Conservation (phyloP, 441 rosid genomes). For the Hura crepitans region DNA sequence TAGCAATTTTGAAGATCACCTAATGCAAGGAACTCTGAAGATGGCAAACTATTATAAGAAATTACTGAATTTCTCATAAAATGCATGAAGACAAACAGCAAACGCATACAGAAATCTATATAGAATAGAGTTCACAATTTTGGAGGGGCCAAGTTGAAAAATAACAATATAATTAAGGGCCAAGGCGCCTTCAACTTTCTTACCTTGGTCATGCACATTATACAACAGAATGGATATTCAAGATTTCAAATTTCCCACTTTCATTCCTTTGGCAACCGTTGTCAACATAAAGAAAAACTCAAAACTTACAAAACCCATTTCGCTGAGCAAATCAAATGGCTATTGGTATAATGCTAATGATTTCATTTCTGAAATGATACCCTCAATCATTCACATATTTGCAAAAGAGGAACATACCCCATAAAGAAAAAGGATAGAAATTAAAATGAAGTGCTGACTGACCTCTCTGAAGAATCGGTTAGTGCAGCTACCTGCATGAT, state of each 20-base stretch:
- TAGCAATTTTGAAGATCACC: too few species aligned
- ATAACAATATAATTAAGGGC: too few species aligned
- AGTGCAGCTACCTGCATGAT: slow-evolving; percentile 20
- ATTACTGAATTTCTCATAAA: too few species aligned
- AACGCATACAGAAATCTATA: too few species aligned
- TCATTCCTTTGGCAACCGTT: not conserved
- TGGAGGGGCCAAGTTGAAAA: too few species aligned
- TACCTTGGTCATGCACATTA: too few species aligned
- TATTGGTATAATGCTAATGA: not conserved
- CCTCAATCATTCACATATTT: slow-evolving; percentile 35
- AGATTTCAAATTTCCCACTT: not conserved
- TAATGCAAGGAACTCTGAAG: too few species aligned
- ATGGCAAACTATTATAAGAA: too few species aligned
- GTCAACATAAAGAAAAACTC: not conserved
- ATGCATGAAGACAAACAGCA: too few species aligned
- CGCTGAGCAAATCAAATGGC: slow-evolving; percentile 9
- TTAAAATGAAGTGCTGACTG: slow-evolving; percentile 4
- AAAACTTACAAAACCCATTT: not conserved
- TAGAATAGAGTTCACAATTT: too few species aligned
- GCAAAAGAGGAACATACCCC: slow-evolving; percentile 23
- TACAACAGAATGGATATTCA: not conserved
- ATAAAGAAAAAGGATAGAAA: not conserved
- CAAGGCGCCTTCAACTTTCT: too few species aligned
- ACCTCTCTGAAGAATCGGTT: slow-evolving; percentile 37
- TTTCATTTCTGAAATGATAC: slow-evolving; percentile 19